Base-by-base conservation (phyloP, 2,329 filamentous ascomycete species). In the Fusarium drepaniforme region DNA sequence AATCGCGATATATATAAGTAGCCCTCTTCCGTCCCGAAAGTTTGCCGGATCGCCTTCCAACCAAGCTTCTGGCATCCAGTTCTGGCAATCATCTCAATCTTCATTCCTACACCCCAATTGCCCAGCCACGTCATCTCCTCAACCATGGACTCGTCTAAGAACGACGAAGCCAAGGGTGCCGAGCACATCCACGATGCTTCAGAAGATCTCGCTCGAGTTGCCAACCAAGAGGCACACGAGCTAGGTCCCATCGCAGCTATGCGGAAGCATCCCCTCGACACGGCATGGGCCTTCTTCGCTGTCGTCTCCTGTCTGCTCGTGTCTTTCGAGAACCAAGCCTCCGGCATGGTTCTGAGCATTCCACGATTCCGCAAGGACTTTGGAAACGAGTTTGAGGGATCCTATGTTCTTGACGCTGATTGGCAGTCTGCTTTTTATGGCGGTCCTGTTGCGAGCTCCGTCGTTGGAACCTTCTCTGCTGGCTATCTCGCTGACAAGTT, bases 341-440 rank as follows among this genome's bases (percentile, higher is more conserved):
- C 79, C 1, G 76, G 79, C 5, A 63, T 67, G 0, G 71, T 77
- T 2, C 72, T 77, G 18, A 75, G 75, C 3, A 77, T 77, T 8
- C 75, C 75, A 1, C 58, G 70, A 1, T 77, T 77, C 23, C 71
- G 71, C 35, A n/a, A 72, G 23, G 66, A 77, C 35, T 77, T 77
- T 25, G 75, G 75, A 13, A 53, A 72, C 5, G 33, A 60, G 6
- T 68, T 62, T 8, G 59, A 73, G 1, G 67, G 72, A 1, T 40
- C 68, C 15, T 79, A 76, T 63, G 75, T 77, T n/a, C 76, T 81
- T 40, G 73, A 71, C 12, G 75, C 78, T 3, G 70, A 67, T n/a
- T 81, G 80, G 80, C 80, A 81, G 35, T 80, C 79, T 9, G 79
- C 79, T 0, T 64, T 81, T 1, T 78, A 70, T 8, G 79, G 78